Evolutionary conservation across 768 basidiomycete species (phyloP).

Genomic region (Mycena galericulata): DNA sequence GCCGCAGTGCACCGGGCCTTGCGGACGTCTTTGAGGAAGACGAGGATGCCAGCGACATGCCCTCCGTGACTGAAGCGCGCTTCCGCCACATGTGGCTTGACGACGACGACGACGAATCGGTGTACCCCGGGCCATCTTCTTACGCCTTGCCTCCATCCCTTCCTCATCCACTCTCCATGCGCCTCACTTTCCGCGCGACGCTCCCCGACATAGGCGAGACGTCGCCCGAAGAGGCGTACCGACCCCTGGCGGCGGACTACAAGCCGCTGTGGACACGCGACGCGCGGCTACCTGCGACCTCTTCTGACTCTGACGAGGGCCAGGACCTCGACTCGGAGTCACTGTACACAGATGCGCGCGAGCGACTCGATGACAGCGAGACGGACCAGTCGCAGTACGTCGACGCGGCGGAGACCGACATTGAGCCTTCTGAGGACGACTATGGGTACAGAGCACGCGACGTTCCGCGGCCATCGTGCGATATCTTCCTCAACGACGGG

Average conservation of each 20-base stretch:
- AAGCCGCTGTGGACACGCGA: conserved; percentile 12
- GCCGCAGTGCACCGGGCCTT: background rate
- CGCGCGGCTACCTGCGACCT: background rate
- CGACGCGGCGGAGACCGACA: conserved; percentile 14
- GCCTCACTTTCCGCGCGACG: conserved; percentile 12
- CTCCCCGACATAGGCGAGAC: conserved; percentile 19
- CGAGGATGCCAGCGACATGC: conserved; percentile 12
- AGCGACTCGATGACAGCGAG: background rate
- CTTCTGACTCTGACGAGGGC: background rate
- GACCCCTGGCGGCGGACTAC: background rate
- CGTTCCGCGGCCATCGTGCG: conserved; percentile 28
- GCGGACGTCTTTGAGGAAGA: conserved; percentile 33
- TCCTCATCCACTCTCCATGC: background rate
- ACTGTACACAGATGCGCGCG: conserved; percentile 25
- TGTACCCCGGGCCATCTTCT: no score
- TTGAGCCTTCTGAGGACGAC: conserved; percentile 17
- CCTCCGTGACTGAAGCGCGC: conserved; percentile 19
- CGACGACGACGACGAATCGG: conserved; percentile 27
- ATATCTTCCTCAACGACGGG: conserved; percentile 25
- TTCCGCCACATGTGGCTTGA: conserved; percentile 26
- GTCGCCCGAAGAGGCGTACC: conserved; percentile 7
- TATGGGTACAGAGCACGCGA: conserved; percentile 11
- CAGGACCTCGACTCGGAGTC: conserved; percentile 4
- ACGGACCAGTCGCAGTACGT: background rate
- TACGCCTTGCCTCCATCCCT: background rate